Conservation (phyloP, 106 monocot species). For the Dendrobium nobile region DNA sequence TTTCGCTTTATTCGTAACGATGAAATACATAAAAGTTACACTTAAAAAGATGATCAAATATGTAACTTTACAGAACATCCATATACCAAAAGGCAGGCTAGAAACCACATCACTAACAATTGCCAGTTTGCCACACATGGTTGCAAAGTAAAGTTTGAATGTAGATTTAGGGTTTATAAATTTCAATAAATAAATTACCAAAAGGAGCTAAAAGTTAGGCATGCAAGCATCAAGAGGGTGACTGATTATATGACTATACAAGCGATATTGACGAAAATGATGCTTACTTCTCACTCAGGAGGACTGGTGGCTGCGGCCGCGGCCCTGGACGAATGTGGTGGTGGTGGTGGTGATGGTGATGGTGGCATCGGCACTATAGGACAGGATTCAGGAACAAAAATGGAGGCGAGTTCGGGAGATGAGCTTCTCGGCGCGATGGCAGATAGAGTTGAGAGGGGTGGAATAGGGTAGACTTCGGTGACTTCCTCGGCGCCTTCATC, state of each 20-base stretch:
- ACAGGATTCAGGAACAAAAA: background rate
- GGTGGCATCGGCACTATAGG: constrained; percentile 1
- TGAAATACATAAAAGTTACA: background rate
- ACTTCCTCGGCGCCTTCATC: constrained; percentile 75
- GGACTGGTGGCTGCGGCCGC: background rate
- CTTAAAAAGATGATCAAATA: background rate
- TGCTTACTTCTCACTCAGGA: background rate
- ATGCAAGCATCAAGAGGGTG: background rate
- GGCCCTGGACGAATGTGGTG: background rate
- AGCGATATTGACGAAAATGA: no score
- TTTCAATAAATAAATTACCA: background rate
- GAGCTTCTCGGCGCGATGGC: background rate
- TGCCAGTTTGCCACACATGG: no score
- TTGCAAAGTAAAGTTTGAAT: no score
- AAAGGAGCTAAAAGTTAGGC: background rate
- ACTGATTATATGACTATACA: background rate
- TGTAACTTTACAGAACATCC: background rate
- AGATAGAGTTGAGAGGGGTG: constrained; percentile 7
- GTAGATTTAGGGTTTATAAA: background rate
- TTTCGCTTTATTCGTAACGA: background rate
- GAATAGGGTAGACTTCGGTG: constrained; percentile 54
- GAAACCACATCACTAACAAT: background rate
- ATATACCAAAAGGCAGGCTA: background rate
- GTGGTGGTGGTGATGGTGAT: background rate
- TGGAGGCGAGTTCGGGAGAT: background rate